Evolutionary conservation across 2,329 filamentous ascomycete genomes (phyloP).

Genomic region (Cladophialophora yegresii): DNA sequence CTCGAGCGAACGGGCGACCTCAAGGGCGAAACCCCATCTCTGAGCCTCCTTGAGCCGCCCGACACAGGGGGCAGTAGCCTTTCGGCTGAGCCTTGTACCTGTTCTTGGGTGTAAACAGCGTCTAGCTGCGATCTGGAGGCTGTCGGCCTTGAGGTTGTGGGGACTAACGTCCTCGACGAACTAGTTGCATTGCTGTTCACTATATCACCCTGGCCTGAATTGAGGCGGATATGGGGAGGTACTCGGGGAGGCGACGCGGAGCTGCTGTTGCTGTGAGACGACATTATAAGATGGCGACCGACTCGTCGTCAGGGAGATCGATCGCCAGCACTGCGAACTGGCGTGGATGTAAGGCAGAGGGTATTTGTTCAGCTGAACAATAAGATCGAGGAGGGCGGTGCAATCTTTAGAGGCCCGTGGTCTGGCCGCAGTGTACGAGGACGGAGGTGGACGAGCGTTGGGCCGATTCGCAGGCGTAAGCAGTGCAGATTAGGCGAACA

Average conservation of each 20-base stretch:
- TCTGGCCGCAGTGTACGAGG: constrained; percentile 43
- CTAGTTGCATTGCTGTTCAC: constrained; percentile 38
- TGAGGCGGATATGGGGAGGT: constrained; percentile 64
- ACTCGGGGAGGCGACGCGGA: constrained; percentile 33
- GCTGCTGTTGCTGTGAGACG: constrained; percentile 33
- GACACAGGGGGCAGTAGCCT: constrained; percentile 36
- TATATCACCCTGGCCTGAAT: constrained; percentile 61
- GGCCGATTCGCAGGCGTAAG: constrained; percentile 18
- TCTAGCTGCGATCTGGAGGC: constrained; percentile 20
- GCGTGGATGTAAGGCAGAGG: constrained; percentile 4
- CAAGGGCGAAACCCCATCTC: constrained; percentile 53
- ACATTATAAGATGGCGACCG: constrained; percentile 34
- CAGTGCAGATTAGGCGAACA: constrained; percentile 21
- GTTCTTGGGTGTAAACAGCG: constrained; percentile 37
- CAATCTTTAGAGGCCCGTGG: not conserved
- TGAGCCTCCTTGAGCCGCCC: constrained; percentile 37
- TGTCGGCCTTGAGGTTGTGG: constrained; percentile 22
- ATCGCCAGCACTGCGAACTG: constrained; percentile 24
- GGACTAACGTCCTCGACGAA: constrained; percentile 31
- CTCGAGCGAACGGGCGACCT: constrained; percentile 54
- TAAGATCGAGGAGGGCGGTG: constrained; percentile 7
- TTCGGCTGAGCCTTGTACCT: constrained; percentile 32
- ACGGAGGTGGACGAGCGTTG: constrained; percentile 59
- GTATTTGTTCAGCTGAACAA: constrained; percentile 15
- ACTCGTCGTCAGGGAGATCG: constrained; percentile 35